Evolutionary conservation across 1,284 basidiomycete species (phyloP).

Genomic region (Amylostereum areolatum): DNA sequence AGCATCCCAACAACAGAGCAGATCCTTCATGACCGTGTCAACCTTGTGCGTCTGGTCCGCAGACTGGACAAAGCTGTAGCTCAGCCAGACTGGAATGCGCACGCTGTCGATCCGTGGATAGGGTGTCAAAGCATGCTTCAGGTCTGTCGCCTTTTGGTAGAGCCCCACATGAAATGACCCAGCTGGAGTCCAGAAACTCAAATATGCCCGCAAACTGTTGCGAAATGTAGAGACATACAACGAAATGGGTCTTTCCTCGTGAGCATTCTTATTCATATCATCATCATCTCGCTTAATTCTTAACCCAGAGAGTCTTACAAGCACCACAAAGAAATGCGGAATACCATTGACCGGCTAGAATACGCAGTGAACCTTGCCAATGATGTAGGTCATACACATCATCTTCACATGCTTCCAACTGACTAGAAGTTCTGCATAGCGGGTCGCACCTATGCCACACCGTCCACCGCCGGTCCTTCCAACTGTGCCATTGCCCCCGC

Average conservation of each 20-base stretch:
- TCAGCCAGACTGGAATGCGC: slow-evolving; percentile 41
- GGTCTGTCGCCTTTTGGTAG: slow-evolving; percentile 28
- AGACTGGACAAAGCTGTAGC: slow-evolving; percentile 53
- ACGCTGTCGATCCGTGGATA: slow-evolving; percentile 39
- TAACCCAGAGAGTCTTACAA: slow-evolving; percentile 29
- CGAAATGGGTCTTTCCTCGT: slow-evolving; percentile 36
- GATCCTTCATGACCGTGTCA: slow-evolving; percentile 57
- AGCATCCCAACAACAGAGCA: slow-evolving; percentile 31
- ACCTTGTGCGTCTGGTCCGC: slow-evolving; percentile 55
- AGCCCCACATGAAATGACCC: neutral
- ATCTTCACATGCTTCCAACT: neutral
- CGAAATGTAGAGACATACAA: slow-evolving; percentile 49
- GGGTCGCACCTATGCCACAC: slow-evolving; percentile 29
- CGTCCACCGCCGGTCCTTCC: slow-evolving; percentile 31
- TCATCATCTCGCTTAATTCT: neutral
- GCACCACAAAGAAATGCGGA: slow-evolving; percentile 38
- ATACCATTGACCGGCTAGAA: slow-evolving; percentile 50
- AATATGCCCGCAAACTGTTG: slow-evolving; percentile 52
- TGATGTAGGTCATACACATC: slow-evolving; percentile 29
- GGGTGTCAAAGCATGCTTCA: slow-evolving; percentile 52
- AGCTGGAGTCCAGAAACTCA: slow-evolving; percentile 45
- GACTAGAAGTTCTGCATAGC: slow-evolving; percentile 15
- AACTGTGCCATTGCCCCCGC: slow-evolving; percentile 15
- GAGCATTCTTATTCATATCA: slow-evolving; percentile 17
- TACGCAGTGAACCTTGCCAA: slow-evolving; percentile 41